These are phyloP conservation scores for Amorphotheca resinae DNA, from an alignment of 495 filamentous ascomycete species.

Conservation along the genomic window DNA sequence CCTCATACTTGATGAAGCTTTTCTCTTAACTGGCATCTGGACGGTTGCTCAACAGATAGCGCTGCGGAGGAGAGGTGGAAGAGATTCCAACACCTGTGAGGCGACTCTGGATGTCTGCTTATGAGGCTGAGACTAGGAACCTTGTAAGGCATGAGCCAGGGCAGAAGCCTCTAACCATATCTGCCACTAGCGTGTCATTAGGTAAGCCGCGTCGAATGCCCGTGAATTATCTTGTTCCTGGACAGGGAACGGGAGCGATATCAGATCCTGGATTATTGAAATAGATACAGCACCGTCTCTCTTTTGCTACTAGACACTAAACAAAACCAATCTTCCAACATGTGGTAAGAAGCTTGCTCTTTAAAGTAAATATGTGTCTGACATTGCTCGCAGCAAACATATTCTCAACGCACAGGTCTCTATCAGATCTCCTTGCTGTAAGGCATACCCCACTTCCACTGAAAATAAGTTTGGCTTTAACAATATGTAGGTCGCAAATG, in stretches of 20 bases:
- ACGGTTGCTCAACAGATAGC: constrained; percentile 9
- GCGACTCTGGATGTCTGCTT: constrained; percentile 1
- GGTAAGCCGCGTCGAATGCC: too few relatives aligned
- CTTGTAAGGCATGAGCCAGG: too few relatives aligned
- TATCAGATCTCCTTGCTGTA: constrained; percentile 92
- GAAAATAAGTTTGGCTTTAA: neutral
- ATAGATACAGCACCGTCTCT: too few relatives aligned
- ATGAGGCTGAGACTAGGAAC: constrained; percentile 17
- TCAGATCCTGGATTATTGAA: too few relatives aligned
- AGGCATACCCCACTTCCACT: constrained; percentile 20
- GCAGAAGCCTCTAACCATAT: too few relatives aligned
- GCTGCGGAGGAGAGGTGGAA: constrained; percentile 1
- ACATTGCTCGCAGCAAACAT: constrained; percentile 57
- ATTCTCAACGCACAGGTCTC: constrained; percentile 95
- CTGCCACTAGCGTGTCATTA: too few relatives aligned
- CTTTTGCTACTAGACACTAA: too few relatives aligned
- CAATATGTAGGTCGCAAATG: constrained; percentile 67
- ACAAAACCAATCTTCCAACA: neutral
- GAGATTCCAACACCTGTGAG: neutral
- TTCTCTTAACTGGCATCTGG: constrained; percentile 67
- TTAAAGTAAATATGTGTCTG: neutral
- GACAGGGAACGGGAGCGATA: too few relatives aligned
- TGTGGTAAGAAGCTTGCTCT: neutral
- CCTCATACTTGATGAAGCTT: constrained; percentile 46
- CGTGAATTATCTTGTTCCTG: too few relatives aligned